Percentiles rank a stretch among this genome's conserved stretches.
Evolutionary conservation across 257 asterid species (phyloP).

Genomic region (Rhazya stricta): DNA sequence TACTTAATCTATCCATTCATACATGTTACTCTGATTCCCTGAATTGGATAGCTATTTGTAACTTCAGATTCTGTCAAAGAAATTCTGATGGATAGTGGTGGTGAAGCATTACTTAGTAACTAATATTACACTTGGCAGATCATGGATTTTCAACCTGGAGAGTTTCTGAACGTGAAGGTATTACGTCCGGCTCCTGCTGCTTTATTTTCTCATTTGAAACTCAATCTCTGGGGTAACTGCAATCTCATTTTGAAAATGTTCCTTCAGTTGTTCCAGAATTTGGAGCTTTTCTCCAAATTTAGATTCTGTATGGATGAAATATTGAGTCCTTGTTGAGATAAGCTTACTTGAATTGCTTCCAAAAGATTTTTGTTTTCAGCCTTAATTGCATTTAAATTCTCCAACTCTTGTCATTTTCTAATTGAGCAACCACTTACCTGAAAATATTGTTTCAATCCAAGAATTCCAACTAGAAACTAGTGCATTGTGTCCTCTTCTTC

Average conservation of each 20-base stretch:
- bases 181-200: slow-evolving; percentile 7
- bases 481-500: neutral
- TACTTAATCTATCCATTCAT: neutral
- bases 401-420: neutral
- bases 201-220: neutral
- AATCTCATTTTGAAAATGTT: neutral
- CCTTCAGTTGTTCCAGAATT: neutral
- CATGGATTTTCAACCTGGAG: slow-evolving; percentile 99
- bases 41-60: neutral
- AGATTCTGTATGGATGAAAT: neutral
- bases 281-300: neutral
- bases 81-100: neutral
- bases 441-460: neutral
- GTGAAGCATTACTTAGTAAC: neutral
- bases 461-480: slow-evolving; percentile 1
- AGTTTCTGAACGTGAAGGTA: slow-evolving; percentile 95
- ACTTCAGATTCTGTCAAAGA: neutral
- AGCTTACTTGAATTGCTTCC: neutral
- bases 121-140: slow-evolving; percentile 42
- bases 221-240: neutral
- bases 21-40: neutral
- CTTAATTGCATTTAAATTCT: neutral
- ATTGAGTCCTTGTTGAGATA: neutral
- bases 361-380: neutral
- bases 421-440: neutral